These are phyloP conservation scores for Farysia itapuensis DNA, from an alignment of 1,284 basidiomycete genomes.

Conservation along the genomic window DNA sequence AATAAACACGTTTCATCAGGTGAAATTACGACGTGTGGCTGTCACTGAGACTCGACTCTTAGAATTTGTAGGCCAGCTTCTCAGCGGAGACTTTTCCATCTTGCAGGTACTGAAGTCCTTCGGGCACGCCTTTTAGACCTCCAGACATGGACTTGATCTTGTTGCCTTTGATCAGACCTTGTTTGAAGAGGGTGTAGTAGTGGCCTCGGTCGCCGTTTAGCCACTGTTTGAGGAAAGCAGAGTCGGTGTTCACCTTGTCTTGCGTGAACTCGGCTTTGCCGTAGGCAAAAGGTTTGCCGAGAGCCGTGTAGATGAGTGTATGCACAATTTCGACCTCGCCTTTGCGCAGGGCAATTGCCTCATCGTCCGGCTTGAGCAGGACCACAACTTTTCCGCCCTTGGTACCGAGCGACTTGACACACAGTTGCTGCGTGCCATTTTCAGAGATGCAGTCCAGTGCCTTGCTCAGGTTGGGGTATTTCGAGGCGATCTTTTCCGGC, in stretches of 20 bases:
- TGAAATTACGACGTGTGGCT: too few species aligned
- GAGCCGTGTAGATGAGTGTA: constrained; percentile 45
- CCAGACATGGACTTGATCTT: constrained; percentile 40
- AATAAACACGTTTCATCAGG: too few species aligned
- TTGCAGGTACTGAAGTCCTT: constrained; percentile 46
- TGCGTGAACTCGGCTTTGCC: constrained; percentile 35
- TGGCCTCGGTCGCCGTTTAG: constrained; percentile 38
- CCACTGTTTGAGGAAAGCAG: constrained; percentile 27
- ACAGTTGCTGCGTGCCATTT: constrained; percentile 47
- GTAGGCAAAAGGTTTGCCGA: constrained; percentile 41
- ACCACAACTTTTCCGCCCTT: constrained; percentile 42
- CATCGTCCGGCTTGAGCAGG: constrained; percentile 45
- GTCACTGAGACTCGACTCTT: too few species aligned
- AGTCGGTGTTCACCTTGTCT: constrained; percentile 19
- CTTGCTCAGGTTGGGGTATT: constrained; percentile 47
- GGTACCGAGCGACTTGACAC: constrained; percentile 35
- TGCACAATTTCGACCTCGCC: constrained; percentile 47
- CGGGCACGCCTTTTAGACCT: constrained; percentile 34
- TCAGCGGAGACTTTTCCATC: constrained; percentile 48
- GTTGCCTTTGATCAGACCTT: constrained; percentile 42
- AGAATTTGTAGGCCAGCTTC: constrained; percentile 48
- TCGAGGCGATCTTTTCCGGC: constrained; percentile 43
- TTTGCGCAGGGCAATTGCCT: constrained; percentile 40
- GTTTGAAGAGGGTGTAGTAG: constrained; percentile 35
- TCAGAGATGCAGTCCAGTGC: constrained; percentile 56